Evolutionary conservation across 2,329 filamentous ascomycete species (phyloP).

Genomic region (Aspergillus bombycis): DNA sequence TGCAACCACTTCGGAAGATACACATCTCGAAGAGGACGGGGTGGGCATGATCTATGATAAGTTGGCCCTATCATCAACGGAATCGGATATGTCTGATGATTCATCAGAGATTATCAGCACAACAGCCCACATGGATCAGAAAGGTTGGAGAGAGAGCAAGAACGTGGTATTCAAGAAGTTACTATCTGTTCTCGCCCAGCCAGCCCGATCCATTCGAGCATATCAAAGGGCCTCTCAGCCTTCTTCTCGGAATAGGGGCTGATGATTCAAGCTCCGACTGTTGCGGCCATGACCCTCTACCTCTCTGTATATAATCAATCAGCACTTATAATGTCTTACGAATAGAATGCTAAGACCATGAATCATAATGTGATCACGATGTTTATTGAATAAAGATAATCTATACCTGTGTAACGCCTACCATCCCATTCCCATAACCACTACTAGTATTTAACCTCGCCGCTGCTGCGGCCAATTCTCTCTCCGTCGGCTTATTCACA

Average conservation of each 20-base stretch:
- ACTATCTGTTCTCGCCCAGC: neutral
- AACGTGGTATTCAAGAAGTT: neutral
- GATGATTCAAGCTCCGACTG: neutral
- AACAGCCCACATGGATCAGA: neutral
- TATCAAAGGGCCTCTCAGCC: neutral
- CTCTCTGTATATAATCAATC: neutral
- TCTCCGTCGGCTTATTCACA: neutral
- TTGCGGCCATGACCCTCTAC: neutral
- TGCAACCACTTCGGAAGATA: neutral
- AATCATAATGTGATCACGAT: neutral
- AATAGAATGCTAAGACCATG: neutral
- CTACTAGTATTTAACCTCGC: neutral
- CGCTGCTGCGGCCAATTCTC: neutral
- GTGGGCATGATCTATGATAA: neutral
- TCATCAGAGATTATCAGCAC: neutral
- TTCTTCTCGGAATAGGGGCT: neutral
- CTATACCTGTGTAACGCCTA: neutral
- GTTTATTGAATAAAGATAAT: neutral
- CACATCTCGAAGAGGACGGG: neutral
- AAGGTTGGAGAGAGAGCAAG: neutral
- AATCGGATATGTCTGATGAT: neutral
- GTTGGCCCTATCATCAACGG: neutral
- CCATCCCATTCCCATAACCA: neutral
- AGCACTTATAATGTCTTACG: neutral
- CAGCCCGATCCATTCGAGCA: neutral